Conservation (phyloP, 192 early-diverging fungal genomes). For the Umbelopsis sp. region DNA sequence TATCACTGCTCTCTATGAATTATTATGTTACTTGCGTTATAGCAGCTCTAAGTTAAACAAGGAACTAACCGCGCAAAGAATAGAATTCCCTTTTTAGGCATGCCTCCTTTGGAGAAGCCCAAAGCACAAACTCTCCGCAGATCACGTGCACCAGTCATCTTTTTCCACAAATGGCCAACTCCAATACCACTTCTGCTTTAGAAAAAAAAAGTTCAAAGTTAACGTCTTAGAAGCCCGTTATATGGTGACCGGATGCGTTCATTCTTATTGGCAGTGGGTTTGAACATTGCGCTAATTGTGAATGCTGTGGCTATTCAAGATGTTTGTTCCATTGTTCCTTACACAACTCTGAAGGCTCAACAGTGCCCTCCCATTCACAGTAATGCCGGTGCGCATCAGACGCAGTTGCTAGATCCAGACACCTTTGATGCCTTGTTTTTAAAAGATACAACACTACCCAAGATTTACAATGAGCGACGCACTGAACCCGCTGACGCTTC, state of each 20-base stretch:
- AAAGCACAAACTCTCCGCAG: neutral
- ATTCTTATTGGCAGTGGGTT: neutral
- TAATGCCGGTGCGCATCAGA: neutral
- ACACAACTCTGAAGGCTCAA: neutral
- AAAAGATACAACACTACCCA: neutral
- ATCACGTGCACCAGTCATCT: neutral
- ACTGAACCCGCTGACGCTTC: neutral
- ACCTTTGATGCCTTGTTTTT: slow-evolving; percentile 5
- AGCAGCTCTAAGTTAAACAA: neutral
- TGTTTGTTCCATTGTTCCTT: neutral
- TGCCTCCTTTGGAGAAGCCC: neutral
- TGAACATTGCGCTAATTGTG: neutral
- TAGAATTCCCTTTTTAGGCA: slow-evolving; percentile 14
- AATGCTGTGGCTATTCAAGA: neutral
- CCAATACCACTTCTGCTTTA: neutral
- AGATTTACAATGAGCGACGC: neutral
- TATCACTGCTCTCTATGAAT: too few species aligned
- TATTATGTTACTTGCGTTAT: too few species aligned
- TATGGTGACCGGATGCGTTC: neutral
- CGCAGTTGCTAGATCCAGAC: slow-evolving; percentile 12
- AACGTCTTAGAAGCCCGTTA: neutral
- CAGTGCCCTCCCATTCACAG: slow-evolving; percentile 8
- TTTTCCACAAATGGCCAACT: neutral
- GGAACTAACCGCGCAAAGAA: slow-evolving; percentile 14
- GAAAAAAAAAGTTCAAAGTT: too few species aligned